Evolutionary conservation across 441 rosid species (phyloP).

Genomic region (Adansonia gregorii): DNA sequence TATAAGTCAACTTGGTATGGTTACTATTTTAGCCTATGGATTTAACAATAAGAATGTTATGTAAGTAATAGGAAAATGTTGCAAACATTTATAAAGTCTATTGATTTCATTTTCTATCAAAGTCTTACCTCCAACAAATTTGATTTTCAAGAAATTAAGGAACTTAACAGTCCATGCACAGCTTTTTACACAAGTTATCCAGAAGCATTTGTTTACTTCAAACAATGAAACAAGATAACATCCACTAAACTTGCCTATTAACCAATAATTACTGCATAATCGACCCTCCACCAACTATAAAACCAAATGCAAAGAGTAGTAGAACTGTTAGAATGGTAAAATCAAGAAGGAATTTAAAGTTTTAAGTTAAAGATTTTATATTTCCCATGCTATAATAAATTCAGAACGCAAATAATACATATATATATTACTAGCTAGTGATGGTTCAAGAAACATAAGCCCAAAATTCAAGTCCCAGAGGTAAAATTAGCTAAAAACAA

Average conservation of each 20-base stretch:
- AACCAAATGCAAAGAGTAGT: neutral
- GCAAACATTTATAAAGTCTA: neutral
- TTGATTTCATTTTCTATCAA: neutral
- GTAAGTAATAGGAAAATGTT: neutral
- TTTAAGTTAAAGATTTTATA: slow-evolving; percentile 14
- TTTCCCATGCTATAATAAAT: neutral
- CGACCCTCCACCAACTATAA: neutral
- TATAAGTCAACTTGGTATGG: neutral
- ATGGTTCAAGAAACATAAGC: neutral
- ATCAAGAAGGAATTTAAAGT: neutral
- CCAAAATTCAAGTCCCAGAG: neutral
- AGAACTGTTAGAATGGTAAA: neutral
- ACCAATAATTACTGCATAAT: neutral
- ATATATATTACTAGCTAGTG: no score
- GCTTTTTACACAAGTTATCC: neutral
- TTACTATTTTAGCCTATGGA: neutral
- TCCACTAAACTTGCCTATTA: neutral
- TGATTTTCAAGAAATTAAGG: neutral
- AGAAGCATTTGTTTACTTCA: slow-evolving; percentile 18
- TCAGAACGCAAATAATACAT: neutral
- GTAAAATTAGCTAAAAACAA: slow-evolving; percentile 18
- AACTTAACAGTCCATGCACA: neutral
- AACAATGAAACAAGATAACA: slow-evolving; percentile 13
- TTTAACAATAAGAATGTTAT: neutral
- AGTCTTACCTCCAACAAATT: neutral